Evolutionary conservation across 2,329 filamentous ascomycete genomes (phyloP), one percentile per base, ranked within the genome.

Genomic region (Cordyceps cicadae): DNA sequence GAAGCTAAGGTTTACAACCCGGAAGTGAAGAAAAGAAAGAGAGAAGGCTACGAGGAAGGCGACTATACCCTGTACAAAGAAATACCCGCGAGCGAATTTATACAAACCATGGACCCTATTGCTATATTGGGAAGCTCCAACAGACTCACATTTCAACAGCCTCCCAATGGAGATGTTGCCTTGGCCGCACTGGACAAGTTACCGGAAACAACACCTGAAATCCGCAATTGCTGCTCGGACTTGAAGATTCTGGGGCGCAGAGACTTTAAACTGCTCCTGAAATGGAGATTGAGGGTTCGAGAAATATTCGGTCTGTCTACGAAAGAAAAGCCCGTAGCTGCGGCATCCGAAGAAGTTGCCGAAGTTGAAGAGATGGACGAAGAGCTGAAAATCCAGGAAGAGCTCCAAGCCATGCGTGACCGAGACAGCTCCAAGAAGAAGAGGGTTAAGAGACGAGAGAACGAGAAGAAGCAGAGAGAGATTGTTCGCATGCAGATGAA

Each of bases 1-100:
- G 94, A 99, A 73, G 94, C 94, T 45, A 96, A 96, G 73, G 94
- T 99, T 2, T 99, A 93, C 80, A 97, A 99, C 66, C 94, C 94
- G 0, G 94, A 99, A 71, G 81, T 90, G 70, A 99, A 97, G 82
- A 99, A 97, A 84, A 81, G 94, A 62, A 97, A 97, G 83, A 83
- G 94, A 79, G 93, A 96, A 50, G 94, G 94, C 80, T 99, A 99
- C 66, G 93, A 97, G 66, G 94, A 99, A 74, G 93, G 91, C 41
- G 92, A 99, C 66, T 96, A 88, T 73, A 93, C 86, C 5, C 90
- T 96, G 68, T 96, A 89, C 79, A 96, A 97, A 72, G 90, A 96
- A 70, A 83, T 89, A 2, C 79, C 90, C 0, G 93, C 92, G 0
- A 94, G 87, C 71, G 91, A 97, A 60, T 99, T 97, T 71, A 92